Evolutionary conservation across 176 grass and related monocot genomes (phyloP).

Genomic region (Oryza longistaminata): DNA sequence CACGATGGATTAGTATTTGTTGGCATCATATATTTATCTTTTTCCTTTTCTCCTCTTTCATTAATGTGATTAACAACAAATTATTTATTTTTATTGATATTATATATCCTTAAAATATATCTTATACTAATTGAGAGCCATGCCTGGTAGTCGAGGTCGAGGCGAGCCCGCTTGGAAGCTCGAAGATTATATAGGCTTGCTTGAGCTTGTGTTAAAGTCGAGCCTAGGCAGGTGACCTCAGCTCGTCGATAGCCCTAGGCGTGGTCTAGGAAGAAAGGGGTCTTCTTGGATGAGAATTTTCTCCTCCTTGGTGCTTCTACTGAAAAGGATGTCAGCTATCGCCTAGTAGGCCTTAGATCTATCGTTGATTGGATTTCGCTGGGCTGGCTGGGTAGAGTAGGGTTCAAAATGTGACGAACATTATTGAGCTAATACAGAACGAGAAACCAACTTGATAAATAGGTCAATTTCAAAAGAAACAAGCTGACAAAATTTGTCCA

Average conservation of each 20-base stretch:
- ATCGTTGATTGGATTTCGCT: slow-evolving; percentile 57
- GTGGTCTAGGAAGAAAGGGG: slow-evolving; percentile 32
- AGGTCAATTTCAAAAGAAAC: not conserved
- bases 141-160: no score
- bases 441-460: not conserved
- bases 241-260: not conserved
- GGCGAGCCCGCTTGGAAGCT: no score
- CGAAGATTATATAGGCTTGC: no score
- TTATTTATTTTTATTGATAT: no score
- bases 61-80: no score
- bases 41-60: no score
- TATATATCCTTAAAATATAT: no score
- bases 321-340: not conserved
- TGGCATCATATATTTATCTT: no score
- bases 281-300: slow-evolving; percentile 29
- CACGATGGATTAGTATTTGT: no score
- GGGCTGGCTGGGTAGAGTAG: not conserved
- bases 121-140: no score
- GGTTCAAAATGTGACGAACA: not conserved
- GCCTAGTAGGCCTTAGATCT: not conserved
- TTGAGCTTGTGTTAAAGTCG: no score
- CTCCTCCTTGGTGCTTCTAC: not conserved
- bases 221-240: no score
- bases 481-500: not conserved
- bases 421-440: not conserved